Evolutionary conservation across 164 flowering plant genomes (phyloP).

Genomic region (Kingdonia uniflora): DNA sequence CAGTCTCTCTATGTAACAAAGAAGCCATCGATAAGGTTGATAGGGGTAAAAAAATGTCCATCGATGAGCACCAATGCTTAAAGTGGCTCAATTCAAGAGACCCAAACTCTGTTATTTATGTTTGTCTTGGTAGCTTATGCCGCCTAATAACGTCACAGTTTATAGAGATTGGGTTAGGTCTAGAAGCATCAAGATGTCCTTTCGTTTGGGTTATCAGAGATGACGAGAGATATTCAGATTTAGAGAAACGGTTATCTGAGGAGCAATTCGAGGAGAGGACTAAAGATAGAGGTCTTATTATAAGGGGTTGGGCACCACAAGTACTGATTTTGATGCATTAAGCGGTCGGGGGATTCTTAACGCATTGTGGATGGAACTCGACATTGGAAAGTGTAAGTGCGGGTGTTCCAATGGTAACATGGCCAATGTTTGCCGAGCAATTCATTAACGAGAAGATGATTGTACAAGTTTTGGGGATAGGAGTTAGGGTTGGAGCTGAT

Average conservation of each 20-base stretch:
- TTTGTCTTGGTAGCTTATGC: constrained; percentile 40
- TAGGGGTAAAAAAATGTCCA: constrained; percentile 23
- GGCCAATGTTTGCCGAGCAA: constrained; percentile 60
- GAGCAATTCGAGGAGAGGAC: constrained; percentile 37
- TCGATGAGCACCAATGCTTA: constrained; percentile 19
- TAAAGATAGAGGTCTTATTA: constrained; percentile 37
- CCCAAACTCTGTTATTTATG: constrained; percentile 35
- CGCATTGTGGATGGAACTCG: constrained; percentile 76
- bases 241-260: constrained; percentile 31
- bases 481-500: constrained; percentile 33
- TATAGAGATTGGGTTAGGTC: constrained; percentile 36
- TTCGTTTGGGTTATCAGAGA: constrained; percentile 39
- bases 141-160: constrained; percentile 21
- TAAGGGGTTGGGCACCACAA: constrained; percentile 70
- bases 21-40: constrained; percentile 22
- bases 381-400: constrained; percentile 36
- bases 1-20: constrained; percentile 32
- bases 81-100: constrained; percentile 36
- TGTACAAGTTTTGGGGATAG: constrained; percentile 30
- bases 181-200: constrained; percentile 37
- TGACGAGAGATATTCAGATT: constrained; percentile 11
- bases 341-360: constrained; percentile 44
- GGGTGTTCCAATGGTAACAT: constrained; percentile 52
- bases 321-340: constrained; percentile 42
- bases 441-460: constrained; percentile 45